Conservation (phyloP, 495 filamentous ascomycete species). For the Xylaria telfairii region DNA sequence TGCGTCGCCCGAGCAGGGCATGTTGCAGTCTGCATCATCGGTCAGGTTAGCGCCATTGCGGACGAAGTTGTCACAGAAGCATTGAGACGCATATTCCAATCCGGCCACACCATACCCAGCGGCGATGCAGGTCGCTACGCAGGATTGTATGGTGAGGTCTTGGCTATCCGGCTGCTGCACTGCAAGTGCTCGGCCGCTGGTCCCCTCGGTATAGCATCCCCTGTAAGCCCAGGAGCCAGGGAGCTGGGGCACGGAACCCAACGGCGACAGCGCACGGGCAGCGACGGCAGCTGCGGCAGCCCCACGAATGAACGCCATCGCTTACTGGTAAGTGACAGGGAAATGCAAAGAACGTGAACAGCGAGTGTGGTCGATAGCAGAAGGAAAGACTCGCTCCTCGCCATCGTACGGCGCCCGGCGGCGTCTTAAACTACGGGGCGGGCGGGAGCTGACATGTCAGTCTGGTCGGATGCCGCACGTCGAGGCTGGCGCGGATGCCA, state of each 20-base stretch:
- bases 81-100: conserved; percentile 63
- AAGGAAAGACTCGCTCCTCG: neutral
- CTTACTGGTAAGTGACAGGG: neutral
- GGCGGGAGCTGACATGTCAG: neutral
- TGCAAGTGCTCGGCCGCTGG: neutral
- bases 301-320: conserved; percentile 16
- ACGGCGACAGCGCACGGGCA: neutral
- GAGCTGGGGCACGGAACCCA: conserved; percentile 11
- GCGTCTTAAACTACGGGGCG: neutral
- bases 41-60: conserved; percentile 36
- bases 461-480: conserved; percentile 4
- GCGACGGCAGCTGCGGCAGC: conserved; percentile 13
- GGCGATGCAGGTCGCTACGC: conserved; percentile 51
- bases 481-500: conserved; percentile 4
- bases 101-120: conserved; percentile 54
- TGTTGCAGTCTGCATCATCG: conserved; percentile 41
- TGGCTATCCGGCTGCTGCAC: conserved; percentile 30
- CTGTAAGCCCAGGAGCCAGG: conserved; percentile 18
- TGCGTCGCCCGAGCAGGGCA: conserved; percentile 43
- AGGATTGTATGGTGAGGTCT: conserved; percentile 55
- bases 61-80: conserved; percentile 56
- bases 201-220: conserved; percentile 20
- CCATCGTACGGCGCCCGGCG: neutral
- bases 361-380: neutral
- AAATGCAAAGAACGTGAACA: conserved; percentile 14